These are phyloP conservation scores for Ceratocystis diversiconidia DNA, from an alignment of 2,329 filamentous ascomycete species.

Conservation along the genomic window DNA sequence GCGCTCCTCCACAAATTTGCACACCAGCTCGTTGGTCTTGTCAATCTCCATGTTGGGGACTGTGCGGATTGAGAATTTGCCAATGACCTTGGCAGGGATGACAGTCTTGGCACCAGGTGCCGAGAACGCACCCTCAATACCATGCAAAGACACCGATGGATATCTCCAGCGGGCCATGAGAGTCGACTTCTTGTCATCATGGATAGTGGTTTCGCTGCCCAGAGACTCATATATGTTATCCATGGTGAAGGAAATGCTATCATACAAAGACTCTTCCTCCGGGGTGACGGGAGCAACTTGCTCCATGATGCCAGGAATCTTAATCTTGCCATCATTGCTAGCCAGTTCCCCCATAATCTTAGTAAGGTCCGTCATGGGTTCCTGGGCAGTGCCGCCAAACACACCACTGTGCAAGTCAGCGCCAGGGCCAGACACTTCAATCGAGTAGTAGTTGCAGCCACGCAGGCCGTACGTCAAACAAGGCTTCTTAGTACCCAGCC, in stretches of 20 bases:
- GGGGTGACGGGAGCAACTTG: slow-evolving; percentile 79
- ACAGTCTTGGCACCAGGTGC: slow-evolving; percentile 93
- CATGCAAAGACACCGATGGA: slow-evolving; percentile 86
- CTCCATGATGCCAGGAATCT: slow-evolving; percentile 85
- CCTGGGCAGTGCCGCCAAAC: slow-evolving; percentile 89
- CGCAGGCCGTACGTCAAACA: slow-evolving; percentile 94
- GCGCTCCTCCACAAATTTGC: slow-evolving; percentile 66
- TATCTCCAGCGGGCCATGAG: slow-evolving; percentile 95
- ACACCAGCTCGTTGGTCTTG: slow-evolving; percentile 72
- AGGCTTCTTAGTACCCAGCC: slow-evolving; percentile 96
- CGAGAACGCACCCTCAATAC: slow-evolving; percentile 87
- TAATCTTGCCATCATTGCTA: slow-evolving; percentile 80
- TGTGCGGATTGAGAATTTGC: slow-evolving; percentile 96
- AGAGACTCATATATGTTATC: slow-evolving; percentile 84
- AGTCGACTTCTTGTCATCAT: slow-evolving; percentile 75
- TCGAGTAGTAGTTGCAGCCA: slow-evolving; percentile 93
- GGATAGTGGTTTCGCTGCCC: slow-evolving; percentile 76
- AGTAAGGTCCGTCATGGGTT: slow-evolving; percentile 95
- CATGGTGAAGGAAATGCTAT: slow-evolving; percentile 88
- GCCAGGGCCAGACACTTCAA: slow-evolving; percentile 80
- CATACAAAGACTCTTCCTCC: slow-evolving; percentile 80
- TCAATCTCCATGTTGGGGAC: slow-evolving; percentile 95
- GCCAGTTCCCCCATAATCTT: slow-evolving; percentile 72
- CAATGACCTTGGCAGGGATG: slow-evolving; percentile 92
- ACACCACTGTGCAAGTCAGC: slow-evolving; percentile 94